Base-by-base conservation (phyloP, 441 rosid genomes). In the Adansonia madagascariensis region DNA sequence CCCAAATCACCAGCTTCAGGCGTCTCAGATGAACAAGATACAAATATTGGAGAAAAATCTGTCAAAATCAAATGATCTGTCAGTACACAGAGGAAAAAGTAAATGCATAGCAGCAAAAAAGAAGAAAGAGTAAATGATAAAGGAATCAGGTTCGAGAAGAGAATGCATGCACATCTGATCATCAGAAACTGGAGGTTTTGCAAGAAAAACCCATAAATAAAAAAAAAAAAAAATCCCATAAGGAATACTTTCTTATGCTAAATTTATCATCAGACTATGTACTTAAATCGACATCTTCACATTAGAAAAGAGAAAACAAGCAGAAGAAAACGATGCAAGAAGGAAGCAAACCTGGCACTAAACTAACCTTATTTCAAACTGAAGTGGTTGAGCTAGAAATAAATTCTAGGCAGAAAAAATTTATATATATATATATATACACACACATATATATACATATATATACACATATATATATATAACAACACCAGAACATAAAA, bases 21-120 rank as follows among this genome's bases (percentile, higher is more conserved):
- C 78, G 71, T 86, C 78, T 80, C 85, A 47, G 84, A 65, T 20
- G 85, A 82, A 79, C 79, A 73, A 69, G 91, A 77, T n/a, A 80
- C 78, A 47, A 81, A 66, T 35, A 69, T 76, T 12, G 89, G 82
- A 70, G 89, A 81, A 76, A 85, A 78, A 80, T 87, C 98, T 93
- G 87, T 35, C 68, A 82, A 43, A 81, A 53, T 61, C 27, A 79
- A 70, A 74, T 6, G 52, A 66, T 35, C 20, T 35, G 74, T 83
- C 77, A 83, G 39, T 74, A 63, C 71, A 41, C 9, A 46, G 35
- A 39, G 59, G 35, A 59, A 73, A 57, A 56, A 3, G 55, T 56
- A 73, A 43, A 22, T 59, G 53, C 10, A 55, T 8, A 43, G 65
- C 12, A 11, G 65, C 14, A 49, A 41, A 57, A 70, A 1, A 41